Base-by-base conservation (phyloP, 306 rosid genomes). In the Begonia peltatifolia region DNA sequence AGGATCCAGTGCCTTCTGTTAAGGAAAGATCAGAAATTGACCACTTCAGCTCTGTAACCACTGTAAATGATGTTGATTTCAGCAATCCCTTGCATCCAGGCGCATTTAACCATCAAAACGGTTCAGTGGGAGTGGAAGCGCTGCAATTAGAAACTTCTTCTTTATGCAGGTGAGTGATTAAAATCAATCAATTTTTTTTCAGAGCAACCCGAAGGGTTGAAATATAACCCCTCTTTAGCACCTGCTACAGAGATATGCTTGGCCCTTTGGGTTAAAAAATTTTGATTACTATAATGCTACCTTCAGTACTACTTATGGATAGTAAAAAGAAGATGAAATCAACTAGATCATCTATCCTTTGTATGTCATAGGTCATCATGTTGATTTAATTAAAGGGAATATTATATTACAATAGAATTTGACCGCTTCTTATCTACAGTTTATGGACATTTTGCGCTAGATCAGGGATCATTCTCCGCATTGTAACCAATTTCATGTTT, bases 101-200 rank as follows among this genome's bases (percentile, higher is more conserved):
- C 42, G 72, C 59, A 56, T 64, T 62, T 70, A 50, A 60, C 56
- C 53, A 70, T 68, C 61, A 74, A 57, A 30, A 2, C 60, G 68
- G 69, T 60, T 68, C 78, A 46, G 14, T 59, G 54, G 68, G 55
- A 52, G 80, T 55, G 35, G 61, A 67, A 11, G 51, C n/a, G 46
- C 46, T 46, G n/a, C 71, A 61, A 55, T 42, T 63, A 48, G 73
- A 65, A 18, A 57, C 79, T 66, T 71, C 79, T 66, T 71, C 74
- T 66, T 67, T 73, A n/a, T 48, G 63, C 84, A 77, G 94, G 99
- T 83, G 46, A 58, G 56, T 76, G 59, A 44, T 55, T 64, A 49
- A 56, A 64, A 53, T 57, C 35, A 46, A 43, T 17, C 14, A 50
- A 30, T 53, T 14, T 43, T 20, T 7, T 44, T 61, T 61, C 44